These are phyloP conservation scores for Emydomyces testavorans DNA, from an alignment of 2,329 filamentous ascomycete species.

Conservation along the genomic window DNA sequence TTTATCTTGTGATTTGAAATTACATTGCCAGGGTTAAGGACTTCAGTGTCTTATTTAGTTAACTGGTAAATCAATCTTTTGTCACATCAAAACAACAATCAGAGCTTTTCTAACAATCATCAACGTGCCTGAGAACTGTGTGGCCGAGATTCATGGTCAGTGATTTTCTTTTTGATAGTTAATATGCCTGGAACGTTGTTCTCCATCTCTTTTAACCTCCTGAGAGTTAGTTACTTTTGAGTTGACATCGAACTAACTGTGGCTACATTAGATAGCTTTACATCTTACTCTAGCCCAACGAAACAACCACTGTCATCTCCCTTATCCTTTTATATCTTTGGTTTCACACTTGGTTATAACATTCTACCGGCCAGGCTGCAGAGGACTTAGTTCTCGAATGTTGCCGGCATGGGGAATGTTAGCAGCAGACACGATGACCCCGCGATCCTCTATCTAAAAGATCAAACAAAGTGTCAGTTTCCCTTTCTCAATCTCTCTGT, in stretches of 20 bases:
- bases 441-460: constrained; percentile 70
- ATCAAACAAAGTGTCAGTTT: constrained; percentile 76
- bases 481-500: constrained; percentile 9
- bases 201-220: too few species aligned
- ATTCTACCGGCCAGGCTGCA: background rate
- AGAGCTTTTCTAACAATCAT: too few species aligned
- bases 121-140: too few species aligned
- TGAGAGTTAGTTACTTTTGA: too few species aligned
- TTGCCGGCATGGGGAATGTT: constrained; percentile 72
- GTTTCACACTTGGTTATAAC: background rate
- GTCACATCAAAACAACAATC: too few species aligned
- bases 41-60: too few species aligned
- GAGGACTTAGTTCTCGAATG: background rate
- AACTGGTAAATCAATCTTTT: too few species aligned
- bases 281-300: background rate
- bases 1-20: too few species aligned
- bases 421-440: constrained; percentile 73
- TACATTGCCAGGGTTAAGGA: too few species aligned
- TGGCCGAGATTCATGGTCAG: too few species aligned
- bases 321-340: background rate
- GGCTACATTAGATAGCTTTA: background rate
- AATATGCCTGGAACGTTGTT: too few species aligned
- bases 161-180: too few species aligned
- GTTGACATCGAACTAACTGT: background rate
- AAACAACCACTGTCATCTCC: background rate